A percentile compares a stretch with the other conserved stretches of the same genome.
Conservation (phyloP, 2,329 filamentous ascomycete species). For the Sclerotinia minor region DNA sequence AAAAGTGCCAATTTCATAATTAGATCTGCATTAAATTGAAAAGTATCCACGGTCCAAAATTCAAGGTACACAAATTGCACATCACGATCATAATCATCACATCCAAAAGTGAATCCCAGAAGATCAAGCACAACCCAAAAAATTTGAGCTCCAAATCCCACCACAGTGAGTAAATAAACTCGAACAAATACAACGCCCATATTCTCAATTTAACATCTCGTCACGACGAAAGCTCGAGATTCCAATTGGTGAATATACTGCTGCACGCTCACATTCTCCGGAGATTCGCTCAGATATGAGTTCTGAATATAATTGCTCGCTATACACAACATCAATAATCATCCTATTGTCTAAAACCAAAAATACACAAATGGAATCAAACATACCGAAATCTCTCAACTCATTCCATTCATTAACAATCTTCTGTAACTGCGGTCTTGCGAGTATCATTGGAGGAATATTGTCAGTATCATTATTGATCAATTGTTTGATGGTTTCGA, state of each 20-base stretch:
- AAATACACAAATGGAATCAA: too few species aligned
- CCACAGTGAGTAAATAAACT: too few species aligned
- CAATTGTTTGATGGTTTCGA: not conserved
- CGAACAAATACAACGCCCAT: not conserved
- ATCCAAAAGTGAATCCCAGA: too few species aligned
- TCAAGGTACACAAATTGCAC: too few species aligned
- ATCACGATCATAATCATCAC: too few species aligned
- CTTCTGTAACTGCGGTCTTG: conserved; percentile 1
- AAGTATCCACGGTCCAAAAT: too few species aligned
- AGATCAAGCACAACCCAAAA: too few species aligned
- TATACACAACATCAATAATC: not conserved
- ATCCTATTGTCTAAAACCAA: accelerated
- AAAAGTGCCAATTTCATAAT: too few species aligned
- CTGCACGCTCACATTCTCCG: not conserved
- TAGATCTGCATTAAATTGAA: too few species aligned
- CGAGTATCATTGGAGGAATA: conserved; percentile 5
- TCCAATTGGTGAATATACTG: conserved; percentile 13
- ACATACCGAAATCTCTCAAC: conserved; percentile 11
- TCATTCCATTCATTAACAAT: conserved; percentile 14
- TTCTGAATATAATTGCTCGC: conserved; percentile 13
- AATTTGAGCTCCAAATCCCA: not conserved
- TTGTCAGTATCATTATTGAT: conserved; percentile 6
- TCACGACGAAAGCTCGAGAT: not conserved
- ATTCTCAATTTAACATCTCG: not conserved
- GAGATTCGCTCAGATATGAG: conserved; percentile 8